Evolutionary conservation across 1,284 basidiomycete genomes (phyloP).

Genomic region (Trichosporon faecale): DNA sequence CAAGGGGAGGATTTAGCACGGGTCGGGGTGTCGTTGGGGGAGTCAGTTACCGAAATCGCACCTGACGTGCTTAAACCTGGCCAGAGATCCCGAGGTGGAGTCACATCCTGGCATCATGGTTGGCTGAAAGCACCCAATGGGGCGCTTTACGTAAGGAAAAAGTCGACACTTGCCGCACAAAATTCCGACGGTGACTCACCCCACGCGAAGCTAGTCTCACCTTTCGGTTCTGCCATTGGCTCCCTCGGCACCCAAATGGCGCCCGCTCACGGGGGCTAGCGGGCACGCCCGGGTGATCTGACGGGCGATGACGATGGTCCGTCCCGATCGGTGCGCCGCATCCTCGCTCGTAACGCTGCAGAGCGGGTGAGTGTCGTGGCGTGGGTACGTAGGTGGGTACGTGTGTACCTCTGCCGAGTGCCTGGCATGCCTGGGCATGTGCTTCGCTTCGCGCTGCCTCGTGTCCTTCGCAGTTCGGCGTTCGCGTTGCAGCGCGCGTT

Average conservation of each 20-base stretch:
- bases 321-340: neutral
- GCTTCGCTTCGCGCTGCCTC: neutral
- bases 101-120: neutral
- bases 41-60: neutral
- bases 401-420: neutral
- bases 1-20: neutral
- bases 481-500: neutral
- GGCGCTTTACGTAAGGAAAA: neutral
- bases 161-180: neutral
- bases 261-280: neutral
- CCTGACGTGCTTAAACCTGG: neutral
- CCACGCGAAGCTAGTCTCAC: neutral
- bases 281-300: neutral
- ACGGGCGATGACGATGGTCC: neutral
- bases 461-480: neutral
- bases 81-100: neutral
- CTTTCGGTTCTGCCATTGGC: neutral
- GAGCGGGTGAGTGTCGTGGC: neutral
- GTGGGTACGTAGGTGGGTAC: no score
- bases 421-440: neutral
- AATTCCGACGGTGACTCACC: conserved; percentile 1
- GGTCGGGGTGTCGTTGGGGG: neutral
- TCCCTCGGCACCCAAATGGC: neutral
- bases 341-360: neutral
- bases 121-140: neutral